phyloP scores from a whole-genome alignment of 179 eudicot species.

The Patellifolia procumbens region DNA sequence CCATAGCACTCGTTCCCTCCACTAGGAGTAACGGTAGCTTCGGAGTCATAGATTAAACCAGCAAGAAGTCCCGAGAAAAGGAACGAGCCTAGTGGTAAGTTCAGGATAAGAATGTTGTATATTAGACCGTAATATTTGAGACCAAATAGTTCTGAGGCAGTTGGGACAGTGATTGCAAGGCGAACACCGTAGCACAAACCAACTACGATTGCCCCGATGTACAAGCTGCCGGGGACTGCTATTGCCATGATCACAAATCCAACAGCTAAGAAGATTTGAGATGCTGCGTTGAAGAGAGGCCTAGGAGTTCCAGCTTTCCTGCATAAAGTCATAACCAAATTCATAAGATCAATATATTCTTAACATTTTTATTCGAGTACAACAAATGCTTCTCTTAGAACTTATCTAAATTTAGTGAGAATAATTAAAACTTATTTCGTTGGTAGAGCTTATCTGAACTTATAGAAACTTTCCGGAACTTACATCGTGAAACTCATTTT shows the following conservation, averaged over 20 bases:
- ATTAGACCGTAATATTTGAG: conserved; percentile 89
- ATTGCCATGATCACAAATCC: conserved; percentile 77
- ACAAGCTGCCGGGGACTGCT: conserved; percentile 77
- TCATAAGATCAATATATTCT: neutral
- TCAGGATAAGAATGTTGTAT: conserved; percentile 79
- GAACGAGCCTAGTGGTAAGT: conserved; percentile 88
- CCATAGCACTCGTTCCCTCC: conserved; percentile 85
- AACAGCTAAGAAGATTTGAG: conserved; percentile 72
- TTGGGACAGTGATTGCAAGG: conserved; percentile 79
- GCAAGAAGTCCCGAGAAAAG: conserved; percentile 91
- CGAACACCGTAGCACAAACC: conserved; percentile 95
- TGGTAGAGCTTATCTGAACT: neutral
- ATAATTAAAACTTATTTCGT: neutral
- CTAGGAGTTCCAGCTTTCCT: conserved; percentile 86
- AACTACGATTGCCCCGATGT: conserved; percentile 72
- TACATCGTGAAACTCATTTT: no score
- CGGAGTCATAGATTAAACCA: conserved; percentile 64
- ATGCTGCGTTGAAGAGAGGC: conserved; percentile 87
- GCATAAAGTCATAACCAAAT: conserved; percentile 26
- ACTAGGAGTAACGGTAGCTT: conserved; percentile 64
- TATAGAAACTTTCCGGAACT: neutral
- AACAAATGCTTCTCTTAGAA: neutral
- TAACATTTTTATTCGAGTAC: neutral
- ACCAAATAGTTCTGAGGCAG: conserved; percentile 92
- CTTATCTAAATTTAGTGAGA: neutral